These are phyloP conservation scores for Cladosporium sp. DNA, from an alignment of 2,329 filamentous ascomycete genomes.

Conservation along the genomic window DNA sequence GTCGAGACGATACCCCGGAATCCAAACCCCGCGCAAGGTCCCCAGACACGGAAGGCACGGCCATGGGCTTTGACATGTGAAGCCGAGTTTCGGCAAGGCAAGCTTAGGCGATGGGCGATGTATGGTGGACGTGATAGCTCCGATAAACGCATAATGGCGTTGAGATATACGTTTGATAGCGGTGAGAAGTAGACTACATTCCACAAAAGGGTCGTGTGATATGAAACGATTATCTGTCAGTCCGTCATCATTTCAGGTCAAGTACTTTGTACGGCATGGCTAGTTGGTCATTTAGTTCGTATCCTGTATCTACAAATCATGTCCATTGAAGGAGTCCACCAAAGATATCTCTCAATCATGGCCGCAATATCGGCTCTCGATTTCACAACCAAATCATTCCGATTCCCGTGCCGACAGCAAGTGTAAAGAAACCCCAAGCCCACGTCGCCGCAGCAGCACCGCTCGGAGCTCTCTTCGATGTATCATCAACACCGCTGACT, in stretches of 20 bases:
- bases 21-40: neutral
- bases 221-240: neutral
- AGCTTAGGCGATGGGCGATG: neutral
- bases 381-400: constrained; percentile 37
- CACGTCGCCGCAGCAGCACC: constrained; percentile 28
- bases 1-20: neutral
- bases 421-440: constrained; percentile 29
- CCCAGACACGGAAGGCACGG: constrained; percentile 1
- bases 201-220: neutral
- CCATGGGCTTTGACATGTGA: constrained; percentile 11
- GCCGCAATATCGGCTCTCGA: neutral
- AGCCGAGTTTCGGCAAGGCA: neutral
- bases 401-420: constrained; percentile 30
- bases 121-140: too few relatives aligned
- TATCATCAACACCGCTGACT: constrained; percentile 50
- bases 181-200: too few relatives aligned
- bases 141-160: too few relatives aligned
- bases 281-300: constrained; percentile 1
- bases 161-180: too few relatives aligned
- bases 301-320: constrained; percentile 10
- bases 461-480: constrained; percentile 40
- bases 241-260: neutral
- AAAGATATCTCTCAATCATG: too few relatives aligned
- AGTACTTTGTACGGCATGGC: neutral
- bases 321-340: neutral